Conservation (phyloP, 2,329 filamentous ascomycete species). For the Fusarium sacchari region DNA sequence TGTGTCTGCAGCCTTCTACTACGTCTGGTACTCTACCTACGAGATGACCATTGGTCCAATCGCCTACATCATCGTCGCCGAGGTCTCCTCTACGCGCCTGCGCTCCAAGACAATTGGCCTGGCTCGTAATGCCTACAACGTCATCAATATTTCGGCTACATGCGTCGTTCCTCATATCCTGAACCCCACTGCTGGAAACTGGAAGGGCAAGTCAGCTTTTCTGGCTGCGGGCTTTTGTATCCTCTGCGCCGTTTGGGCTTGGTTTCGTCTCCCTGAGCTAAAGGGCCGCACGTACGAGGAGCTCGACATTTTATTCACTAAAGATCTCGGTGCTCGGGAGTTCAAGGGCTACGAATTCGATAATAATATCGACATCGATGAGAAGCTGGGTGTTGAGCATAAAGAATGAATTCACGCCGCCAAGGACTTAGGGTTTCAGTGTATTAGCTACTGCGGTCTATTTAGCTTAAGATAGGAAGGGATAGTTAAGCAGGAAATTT, state of each 20-base stretch:
- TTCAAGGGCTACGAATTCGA: not conserved
- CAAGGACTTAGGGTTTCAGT: too few species aligned
- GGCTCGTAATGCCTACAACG: conserved; percentile 13
- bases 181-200: conserved; percentile 3
- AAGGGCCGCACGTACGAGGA: conserved; percentile 3
- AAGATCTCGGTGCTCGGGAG: not conserved
- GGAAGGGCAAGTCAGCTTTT: conserved; percentile 12
- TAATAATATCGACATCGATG: not conserved
- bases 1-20: not conserved
- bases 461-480: rapidly evolving
- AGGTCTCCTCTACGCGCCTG: conserved; percentile 1
- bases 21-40: not conserved
- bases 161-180: conserved; percentile 12
- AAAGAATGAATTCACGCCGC: not conserved
- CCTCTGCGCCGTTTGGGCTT: conserved; percentile 3
- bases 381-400: not conserved
- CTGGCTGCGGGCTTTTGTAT: not conserved
- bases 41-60: not conserved
- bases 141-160: conserved; percentile 5
- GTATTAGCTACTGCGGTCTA: not conserved
- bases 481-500: too few species aligned
- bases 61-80: conserved; percentile 7
- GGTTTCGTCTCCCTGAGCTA: conserved; percentile 10
- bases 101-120: conserved; percentile 11
- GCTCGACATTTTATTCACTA: not conserved